phyloP scores from a whole-genome alignment of 345 rosid genomes.

The Bruguiera gymnorhiza region DNA sequence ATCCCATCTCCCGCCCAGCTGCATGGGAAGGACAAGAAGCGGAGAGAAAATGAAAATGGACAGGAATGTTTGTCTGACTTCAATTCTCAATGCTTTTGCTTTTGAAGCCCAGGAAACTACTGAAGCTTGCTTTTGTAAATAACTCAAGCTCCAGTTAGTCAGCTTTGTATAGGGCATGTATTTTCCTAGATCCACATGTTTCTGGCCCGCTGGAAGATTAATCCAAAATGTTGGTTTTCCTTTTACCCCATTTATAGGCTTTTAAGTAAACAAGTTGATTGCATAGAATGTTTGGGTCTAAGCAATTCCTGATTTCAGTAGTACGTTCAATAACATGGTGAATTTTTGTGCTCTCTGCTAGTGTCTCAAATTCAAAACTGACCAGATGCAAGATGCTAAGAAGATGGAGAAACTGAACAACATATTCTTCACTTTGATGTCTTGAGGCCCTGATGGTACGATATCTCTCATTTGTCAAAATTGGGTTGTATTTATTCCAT shows the following conservation, averaged over 20 bases:
- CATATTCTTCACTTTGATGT: conserved; percentile 87
- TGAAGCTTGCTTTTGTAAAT: too few species aligned
- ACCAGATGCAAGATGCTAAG: conserved; percentile 96
- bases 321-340: background rate
- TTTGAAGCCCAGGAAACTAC: background rate
- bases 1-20: too few species aligned
- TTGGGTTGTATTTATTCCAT: background rate
- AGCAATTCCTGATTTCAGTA: background rate
- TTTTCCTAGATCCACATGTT: background rate
- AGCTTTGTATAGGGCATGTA: background rate
- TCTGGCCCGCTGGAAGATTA: background rate
- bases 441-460: conserved; percentile 90
- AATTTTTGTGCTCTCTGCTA: conserved; percentile 18
- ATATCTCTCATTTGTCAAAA: conserved; percentile 5
- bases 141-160: too few species aligned
- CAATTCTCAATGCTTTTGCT: background rate
- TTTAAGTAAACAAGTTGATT: background rate
- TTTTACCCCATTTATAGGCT: background rate
- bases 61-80: background rate
- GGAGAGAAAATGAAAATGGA: background rate
- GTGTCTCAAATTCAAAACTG: conserved; percentile 99
- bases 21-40: too few species aligned
- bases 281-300: background rate
- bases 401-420: conserved; percentile 97
- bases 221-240: background rate